phyloP scores from a whole-genome alignment of 2,329 filamentous ascomycete genomes.

The Ramularia endophylla region DNA sequence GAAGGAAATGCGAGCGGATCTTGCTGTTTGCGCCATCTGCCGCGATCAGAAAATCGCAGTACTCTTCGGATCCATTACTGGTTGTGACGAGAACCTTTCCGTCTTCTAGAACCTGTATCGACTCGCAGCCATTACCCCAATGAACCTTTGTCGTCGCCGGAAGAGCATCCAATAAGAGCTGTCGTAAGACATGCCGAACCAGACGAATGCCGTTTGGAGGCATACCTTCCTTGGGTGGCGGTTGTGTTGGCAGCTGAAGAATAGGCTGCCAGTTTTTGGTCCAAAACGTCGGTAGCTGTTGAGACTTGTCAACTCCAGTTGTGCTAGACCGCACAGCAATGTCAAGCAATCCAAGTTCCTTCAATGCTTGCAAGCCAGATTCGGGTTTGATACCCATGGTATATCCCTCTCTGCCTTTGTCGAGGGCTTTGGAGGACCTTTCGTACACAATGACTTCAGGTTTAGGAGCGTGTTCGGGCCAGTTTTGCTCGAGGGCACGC shows the following conservation, averaged over 20 bases:
- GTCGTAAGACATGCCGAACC: constrained; percentile 1
- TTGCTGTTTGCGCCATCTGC: constrained; percentile 10
- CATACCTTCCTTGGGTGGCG: constrained; percentile 2
- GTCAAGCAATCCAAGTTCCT: constrained; percentile 4
- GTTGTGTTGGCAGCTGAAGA: too few relatives aligned
- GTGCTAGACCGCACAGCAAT: constrained; percentile 1
- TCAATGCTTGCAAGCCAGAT: constrained; percentile 4
- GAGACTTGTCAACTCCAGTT: constrained; percentile 1
- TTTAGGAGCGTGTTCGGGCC: constrained; percentile 1
- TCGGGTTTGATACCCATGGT: constrained; percentile 4
- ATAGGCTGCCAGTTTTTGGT: too few relatives aligned
- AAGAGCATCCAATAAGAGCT: constrained; percentile 2
- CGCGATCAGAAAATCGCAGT: constrained; percentile 9
- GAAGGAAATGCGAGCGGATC: background rate
- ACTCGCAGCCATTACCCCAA: constrained; percentile 4
- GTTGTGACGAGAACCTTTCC: constrained; percentile 1
- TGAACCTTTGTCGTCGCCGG: constrained; percentile 1
- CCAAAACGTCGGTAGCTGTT: too few relatives aligned
- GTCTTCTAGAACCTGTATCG: background rate
- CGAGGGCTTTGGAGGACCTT: constrained; percentile 1
- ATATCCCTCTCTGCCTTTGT: constrained; percentile 2
- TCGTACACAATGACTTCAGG: constrained; percentile 6
- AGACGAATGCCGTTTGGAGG: constrained; percentile 1
- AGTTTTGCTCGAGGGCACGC: background rate
- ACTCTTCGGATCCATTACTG: constrained; percentile 1